These are phyloP conservation scores for Ogataea trehalophila DNA, from an alignment of 805 yeast genomes.

Conservation along the genomic window DNA sequence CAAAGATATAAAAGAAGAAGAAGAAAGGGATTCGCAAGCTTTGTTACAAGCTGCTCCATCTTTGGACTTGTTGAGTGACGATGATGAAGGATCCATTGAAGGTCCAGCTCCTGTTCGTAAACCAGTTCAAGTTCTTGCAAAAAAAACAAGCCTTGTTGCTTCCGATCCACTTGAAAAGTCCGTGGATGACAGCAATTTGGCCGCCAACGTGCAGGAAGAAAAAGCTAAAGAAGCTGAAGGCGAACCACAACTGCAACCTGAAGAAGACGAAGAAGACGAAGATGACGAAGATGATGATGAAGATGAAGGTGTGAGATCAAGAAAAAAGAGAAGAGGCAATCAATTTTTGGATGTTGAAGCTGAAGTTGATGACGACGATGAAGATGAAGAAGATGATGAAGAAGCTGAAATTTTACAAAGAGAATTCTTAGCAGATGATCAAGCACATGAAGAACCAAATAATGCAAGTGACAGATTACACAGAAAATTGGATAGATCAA, in stretches of 20 bases:
- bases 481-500: conserved; percentile 77
- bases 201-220: background rate
- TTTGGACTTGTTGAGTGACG: too few relatives aligned
- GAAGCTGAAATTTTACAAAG: conserved; percentile 86
- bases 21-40: too few relatives aligned
- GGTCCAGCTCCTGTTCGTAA: too few relatives aligned
- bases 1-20: too few relatives aligned
- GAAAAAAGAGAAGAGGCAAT: conserved; percentile 55
- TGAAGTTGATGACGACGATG: conserved; percentile 97
- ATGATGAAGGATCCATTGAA: too few relatives aligned
- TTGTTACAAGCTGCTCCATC: too few relatives aligned
- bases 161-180: background rate
- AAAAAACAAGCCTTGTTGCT: too few relatives aligned
- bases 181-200: background rate
- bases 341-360: conserved; percentile 98
- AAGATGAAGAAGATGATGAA: conserved; percentile 88
- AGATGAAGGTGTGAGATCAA: conserved; percentile 47
- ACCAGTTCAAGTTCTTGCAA: too few relatives aligned
- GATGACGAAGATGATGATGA: conserved; percentile 51
- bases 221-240: background rate
- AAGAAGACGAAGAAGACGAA: conserved; percentile 8
- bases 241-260: conserved; percentile 4
- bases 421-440: conserved; percentile 77
- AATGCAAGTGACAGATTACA: conserved; percentile 65
- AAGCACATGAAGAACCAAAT: conserved; percentile 50